Conservation (phyloP, 129 eudicot species). For the Arctium minus region DNA sequence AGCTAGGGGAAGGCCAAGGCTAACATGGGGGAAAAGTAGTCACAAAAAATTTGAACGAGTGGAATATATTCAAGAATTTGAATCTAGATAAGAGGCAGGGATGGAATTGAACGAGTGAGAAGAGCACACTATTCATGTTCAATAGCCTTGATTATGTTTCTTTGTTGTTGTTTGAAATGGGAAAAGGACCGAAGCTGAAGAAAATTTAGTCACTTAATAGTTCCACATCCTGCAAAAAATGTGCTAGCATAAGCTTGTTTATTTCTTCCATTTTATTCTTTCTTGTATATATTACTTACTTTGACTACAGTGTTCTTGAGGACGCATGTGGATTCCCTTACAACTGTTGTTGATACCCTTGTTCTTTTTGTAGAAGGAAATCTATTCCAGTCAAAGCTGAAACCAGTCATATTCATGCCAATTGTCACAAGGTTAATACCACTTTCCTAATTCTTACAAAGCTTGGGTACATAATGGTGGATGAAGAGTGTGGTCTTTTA, state of each 20-base stretch:
- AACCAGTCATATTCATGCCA: slow-evolving; percentile 22
- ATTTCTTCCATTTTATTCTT: neutral
- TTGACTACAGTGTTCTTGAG: slow-evolving; percentile 1
- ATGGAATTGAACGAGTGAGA: neutral
- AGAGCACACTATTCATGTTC: neutral
- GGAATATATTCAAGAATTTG: neutral
- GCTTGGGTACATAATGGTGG: neutral
- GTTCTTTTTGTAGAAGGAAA: slow-evolving; percentile 36
- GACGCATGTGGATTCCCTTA: neutral
- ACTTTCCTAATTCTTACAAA: neutral
- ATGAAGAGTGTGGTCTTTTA: neutral
- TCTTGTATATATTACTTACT: slow-evolving; percentile 1
- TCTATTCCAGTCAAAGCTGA: slow-evolving; percentile 30
- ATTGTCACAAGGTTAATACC: slow-evolving; percentile 42
- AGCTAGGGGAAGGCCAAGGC: neutral
- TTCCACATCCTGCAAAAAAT: neutral
- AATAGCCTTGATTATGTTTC: neutral
- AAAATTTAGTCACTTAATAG: neutral
- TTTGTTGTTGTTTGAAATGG: neutral
- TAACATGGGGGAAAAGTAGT: neutral
- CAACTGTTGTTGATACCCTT: neutral
- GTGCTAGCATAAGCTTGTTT: slow-evolving; percentile 1
- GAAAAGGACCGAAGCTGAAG: neutral
- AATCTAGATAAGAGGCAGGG: neutral
- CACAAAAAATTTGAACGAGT: neutral